A percentile compares a stretch with the other conserved stretches of the same genome.
phyloP scores from a whole-genome alignment of 1,284 basidiomycete genomes.

The Tylopilus sp. region DNA sequence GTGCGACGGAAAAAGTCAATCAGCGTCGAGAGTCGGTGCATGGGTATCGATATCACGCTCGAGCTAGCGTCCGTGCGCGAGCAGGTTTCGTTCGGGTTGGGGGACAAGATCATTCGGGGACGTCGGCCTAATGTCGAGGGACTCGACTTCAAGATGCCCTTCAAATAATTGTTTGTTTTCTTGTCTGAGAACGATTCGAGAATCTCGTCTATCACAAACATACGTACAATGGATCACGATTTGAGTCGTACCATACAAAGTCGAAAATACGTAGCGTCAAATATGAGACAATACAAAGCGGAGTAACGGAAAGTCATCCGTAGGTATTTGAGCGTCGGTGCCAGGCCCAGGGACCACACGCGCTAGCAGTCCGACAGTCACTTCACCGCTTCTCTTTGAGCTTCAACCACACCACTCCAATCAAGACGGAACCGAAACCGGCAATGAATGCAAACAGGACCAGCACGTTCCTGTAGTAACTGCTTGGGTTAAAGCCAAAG shows the following conservation, averaged over 20 bases:
- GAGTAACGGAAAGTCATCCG: background rate
- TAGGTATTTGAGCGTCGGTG: background rate
- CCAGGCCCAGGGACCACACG: background rate
- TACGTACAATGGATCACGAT: background rate
- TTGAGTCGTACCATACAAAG: background rate
- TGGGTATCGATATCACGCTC: constrained; percentile 16
- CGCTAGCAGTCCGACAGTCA: background rate
- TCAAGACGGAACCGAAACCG: constrained; percentile 66
- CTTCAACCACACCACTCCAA: constrained; percentile 69
- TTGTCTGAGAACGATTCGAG: background rate
- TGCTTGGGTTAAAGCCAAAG: constrained; percentile 75
- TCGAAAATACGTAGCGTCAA: background rate
- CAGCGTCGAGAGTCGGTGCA: background rate
- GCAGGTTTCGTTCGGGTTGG: background rate
- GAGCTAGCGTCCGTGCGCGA: constrained; percentile 22
- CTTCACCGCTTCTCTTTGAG: constrained; percentile 65
- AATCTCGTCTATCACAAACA: background rate
- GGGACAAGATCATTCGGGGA: background rate
- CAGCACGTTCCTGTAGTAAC: constrained; percentile 83
- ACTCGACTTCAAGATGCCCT: background rate
- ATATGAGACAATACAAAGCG: background rate
- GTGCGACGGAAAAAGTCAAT: constrained; percentile 12
- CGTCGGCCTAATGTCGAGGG: background rate
- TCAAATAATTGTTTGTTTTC: too few relatives aligned
- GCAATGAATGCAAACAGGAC: constrained; percentile 81